Percentiles rank a stretch among this genome's conserved stretches.
Evolutionary conservation across 805 yeast species (phyloP).

Genomic region (Candida tallmaniae): DNA sequence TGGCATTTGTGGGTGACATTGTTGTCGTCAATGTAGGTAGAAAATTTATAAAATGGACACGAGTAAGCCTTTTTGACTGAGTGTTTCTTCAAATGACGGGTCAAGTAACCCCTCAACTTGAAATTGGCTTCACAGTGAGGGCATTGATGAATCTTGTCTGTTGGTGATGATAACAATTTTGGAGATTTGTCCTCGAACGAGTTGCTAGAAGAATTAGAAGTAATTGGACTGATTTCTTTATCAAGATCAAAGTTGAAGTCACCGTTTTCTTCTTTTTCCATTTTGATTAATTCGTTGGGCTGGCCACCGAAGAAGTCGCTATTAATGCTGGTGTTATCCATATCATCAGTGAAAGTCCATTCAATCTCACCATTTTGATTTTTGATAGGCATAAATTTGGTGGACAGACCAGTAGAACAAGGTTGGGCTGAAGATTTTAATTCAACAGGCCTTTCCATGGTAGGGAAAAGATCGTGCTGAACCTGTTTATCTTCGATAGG

Average conservation of each 20-base stretch:
- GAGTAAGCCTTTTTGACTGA: constrained; percentile 45
- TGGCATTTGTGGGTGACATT: constrained; percentile 46
- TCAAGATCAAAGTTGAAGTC: neutral
- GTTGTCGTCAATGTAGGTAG: constrained; percentile 34
- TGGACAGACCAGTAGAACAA: constrained; percentile 49
- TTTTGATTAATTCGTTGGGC: neutral
- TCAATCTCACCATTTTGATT: constrained; percentile 53
- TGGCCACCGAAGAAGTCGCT: neutral
- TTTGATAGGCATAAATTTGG: constrained; percentile 48
- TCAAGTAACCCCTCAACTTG: constrained; percentile 50
- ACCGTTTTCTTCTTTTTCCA: neutral
- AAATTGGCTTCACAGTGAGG: constrained; percentile 46
- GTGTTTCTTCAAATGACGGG: constrained; percentile 54
- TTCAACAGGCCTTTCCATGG: neutral
- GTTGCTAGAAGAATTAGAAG: constrained; percentile 28
- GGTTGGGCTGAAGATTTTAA: constrained; percentile 17
- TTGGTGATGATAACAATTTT: constrained; percentile 19
- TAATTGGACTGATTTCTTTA: constrained; percentile 21
- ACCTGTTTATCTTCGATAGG: too few species aligned
- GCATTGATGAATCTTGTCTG: constrained; percentile 32
- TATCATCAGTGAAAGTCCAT: constrained; percentile 50
- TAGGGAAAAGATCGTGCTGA: constrained; percentile 7
- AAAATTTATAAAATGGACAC: constrained; percentile 47
- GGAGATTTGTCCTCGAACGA: constrained; percentile 16
- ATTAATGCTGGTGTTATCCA: neutral